These are phyloP conservation scores for Closterium sp. DNA, from an alignment of 139 green algal species.

Conservation along the genomic window DNA sequence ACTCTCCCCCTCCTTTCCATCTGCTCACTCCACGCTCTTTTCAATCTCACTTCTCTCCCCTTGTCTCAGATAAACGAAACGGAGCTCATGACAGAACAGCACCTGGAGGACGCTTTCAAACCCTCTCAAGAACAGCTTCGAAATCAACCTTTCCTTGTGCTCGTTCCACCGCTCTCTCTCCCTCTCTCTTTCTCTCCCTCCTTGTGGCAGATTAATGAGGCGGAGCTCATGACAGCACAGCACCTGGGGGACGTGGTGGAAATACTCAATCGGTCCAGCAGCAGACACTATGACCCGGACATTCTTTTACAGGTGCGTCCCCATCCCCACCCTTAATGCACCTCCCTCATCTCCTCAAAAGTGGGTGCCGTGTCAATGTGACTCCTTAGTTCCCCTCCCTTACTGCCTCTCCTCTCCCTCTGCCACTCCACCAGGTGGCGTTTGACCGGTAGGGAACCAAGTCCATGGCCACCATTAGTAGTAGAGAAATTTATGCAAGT, in stretches of 20 bases:
- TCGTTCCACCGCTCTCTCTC: neutral
- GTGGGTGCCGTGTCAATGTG: neutral
- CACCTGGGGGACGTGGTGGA: conserved; percentile 41
- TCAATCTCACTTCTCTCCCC: neutral
- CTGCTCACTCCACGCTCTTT: too few species aligned
- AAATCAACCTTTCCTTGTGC: neutral
- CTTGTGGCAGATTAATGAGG: conserved; percentile 41
- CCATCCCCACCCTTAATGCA: neutral
- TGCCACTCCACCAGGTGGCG: conserved; percentile 30
- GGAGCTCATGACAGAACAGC: neutral
- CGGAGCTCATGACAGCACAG: conserved; percentile 18
- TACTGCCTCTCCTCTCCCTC: neutral
- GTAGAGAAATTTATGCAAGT: neutral
- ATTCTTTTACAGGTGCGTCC: conserved; percentile 13
- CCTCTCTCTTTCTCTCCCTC: neutral
- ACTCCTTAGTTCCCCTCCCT: neutral
- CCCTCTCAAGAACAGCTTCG: neutral
- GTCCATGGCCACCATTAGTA: conserved; percentile 36
- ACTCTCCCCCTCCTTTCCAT: neutral
- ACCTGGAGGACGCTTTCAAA: neutral
- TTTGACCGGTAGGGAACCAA: conserved; percentile 47
- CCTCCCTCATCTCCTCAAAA: neutral
- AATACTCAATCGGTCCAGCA: conserved; percentile 35
- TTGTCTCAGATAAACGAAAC: conserved; percentile 24
- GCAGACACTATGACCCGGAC: conserved; percentile 33